Conservation (phyloP, 371 early-diverging fungal species). For the Haplosporangium sp. region DNA sequence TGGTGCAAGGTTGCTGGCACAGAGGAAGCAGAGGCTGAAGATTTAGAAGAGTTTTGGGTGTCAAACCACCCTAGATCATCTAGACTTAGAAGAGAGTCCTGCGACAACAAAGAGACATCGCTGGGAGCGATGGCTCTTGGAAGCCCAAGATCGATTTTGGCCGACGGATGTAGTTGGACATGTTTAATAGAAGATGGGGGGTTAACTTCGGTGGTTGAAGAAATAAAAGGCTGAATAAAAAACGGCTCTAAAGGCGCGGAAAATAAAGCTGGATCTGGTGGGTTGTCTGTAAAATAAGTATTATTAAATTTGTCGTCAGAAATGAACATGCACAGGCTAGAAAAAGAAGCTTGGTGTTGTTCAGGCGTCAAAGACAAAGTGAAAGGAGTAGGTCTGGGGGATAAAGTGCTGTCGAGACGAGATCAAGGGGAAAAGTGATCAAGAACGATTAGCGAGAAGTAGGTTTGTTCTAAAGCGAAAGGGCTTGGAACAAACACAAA, state of each 20-base stretch:
- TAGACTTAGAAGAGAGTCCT: slow-evolving; percentile 27
- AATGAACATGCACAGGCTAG: slow-evolving; percentile 49
- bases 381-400: not conserved
- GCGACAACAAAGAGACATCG: slow-evolving; percentile 28
- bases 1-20: slow-evolving; percentile 24
- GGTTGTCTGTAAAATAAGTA: slow-evolving; percentile 36
- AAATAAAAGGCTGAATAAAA: slow-evolving; percentile 28
- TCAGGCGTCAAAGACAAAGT: slow-evolving; percentile 25
- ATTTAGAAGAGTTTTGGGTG: slow-evolving; percentile 18
- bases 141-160: slow-evolving; percentile 14
- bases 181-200: slow-evolving; percentile 10
- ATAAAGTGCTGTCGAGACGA: slow-evolving; percentile 15
- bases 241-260: slow-evolving; percentile 17
- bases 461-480: slow-evolving; percentile 22
- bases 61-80: slow-evolving; percentile 39
- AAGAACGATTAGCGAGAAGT: slow-evolving; percentile 7
- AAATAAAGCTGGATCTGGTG: slow-evolving; percentile 28
- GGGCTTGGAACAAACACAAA: slow-evolving; percentile 29
- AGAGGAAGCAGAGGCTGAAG: slow-evolving; percentile 32
- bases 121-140: slow-evolving; percentile 4
- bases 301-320: slow-evolving; percentile 39
- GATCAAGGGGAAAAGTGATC: slow-evolving; percentile 18
- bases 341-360: slow-evolving; percentile 29
- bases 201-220: not conserved
- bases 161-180: slow-evolving; percentile 21